Evolutionary conservation across 2,329 filamentous ascomycete genomes (phyloP).

Genomic region (Cucurbitaria berberidis): DNA sequence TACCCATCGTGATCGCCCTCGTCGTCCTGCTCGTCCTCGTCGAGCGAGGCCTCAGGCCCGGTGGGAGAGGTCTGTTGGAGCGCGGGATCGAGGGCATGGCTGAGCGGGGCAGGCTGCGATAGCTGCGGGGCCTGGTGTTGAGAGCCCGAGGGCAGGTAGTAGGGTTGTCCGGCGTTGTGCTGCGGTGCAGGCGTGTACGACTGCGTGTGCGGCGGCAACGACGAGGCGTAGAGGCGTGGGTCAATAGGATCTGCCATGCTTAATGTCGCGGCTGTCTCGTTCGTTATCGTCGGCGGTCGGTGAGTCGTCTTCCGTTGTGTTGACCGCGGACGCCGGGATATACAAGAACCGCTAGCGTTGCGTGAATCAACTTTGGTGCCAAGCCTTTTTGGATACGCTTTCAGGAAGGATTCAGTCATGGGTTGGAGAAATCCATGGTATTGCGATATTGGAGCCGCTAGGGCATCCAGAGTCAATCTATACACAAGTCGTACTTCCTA

Average conservation of each 20-base stretch:
- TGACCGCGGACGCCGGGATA: slow-evolving; percentile 8
- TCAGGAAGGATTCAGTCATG: neutral
- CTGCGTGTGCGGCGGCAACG: slow-evolving; percentile 33
- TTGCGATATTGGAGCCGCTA: too few species aligned
- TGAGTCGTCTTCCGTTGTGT: slow-evolving; percentile 16
- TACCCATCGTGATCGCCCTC: slow-evolving; percentile 42
- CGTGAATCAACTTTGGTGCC: neutral
- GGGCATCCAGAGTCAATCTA: too few species aligned
- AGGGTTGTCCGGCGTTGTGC: slow-evolving; percentile 32
- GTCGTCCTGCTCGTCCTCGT: slow-evolving; percentile 38
- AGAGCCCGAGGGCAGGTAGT: slow-evolving; percentile 35
- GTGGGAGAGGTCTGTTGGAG: slow-evolving; percentile 41
- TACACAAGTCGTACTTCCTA: too few species aligned
- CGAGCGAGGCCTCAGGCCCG: slow-evolving; percentile 24
- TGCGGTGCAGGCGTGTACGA: slow-evolving; percentile 34
- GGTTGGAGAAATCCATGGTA: too few species aligned
- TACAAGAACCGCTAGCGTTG: neutral
- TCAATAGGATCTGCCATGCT: slow-evolving; percentile 42
- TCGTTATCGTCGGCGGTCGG: slow-evolving; percentile 26
- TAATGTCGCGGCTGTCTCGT: slow-evolving; percentile 3
- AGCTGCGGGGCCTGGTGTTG: slow-evolving; percentile 27
- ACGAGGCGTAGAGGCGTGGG: slow-evolving; percentile 37
- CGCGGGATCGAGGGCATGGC: slow-evolving; percentile 37
- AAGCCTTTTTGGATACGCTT: neutral
- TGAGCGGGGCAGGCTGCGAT: slow-evolving; percentile 23